A percentile compares a stretch with the other conserved stretches of the same genome.
phyloP scores from a whole-genome alignment of 768 basidiomycete genomes.

The Amanita muscaria region DNA sequence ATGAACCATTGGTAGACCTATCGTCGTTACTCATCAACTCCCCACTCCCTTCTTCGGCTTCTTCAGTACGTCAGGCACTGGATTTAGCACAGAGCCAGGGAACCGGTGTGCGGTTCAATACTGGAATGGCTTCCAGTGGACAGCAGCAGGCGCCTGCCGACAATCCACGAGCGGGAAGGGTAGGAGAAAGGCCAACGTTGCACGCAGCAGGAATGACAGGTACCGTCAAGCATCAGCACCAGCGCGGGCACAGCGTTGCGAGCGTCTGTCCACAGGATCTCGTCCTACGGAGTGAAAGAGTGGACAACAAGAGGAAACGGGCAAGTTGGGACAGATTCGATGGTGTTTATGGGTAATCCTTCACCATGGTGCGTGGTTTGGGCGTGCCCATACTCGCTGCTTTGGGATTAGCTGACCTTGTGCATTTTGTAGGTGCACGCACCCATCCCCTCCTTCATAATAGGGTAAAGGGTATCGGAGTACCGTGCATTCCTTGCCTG shows the following conservation, averaged over 20 bases:
- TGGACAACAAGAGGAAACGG: slow-evolving; percentile 30
- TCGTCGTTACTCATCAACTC: not conserved
- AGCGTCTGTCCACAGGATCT: slow-evolving; percentile 30
- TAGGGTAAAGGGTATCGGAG: slow-evolving; percentile 6
- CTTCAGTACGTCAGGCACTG: slow-evolving; percentile 23
- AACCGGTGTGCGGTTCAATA: slow-evolving; percentile 10
- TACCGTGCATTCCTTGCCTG: not conserved
- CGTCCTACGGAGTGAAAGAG: slow-evolving; percentile 17
- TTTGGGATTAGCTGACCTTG: not conserved
- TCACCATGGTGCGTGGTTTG: slow-evolving; percentile 2
- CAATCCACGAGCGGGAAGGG: not conserved
- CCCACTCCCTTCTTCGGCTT: slow-evolving; percentile 1
- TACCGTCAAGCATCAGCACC: slow-evolving; percentile 16
- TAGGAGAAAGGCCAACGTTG: not conserved
- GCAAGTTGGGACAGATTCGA: slow-evolving; percentile 31
- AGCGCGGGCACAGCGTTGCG: slow-evolving; percentile 29
- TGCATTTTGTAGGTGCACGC: not conserved
- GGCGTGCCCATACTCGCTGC: slow-evolving; percentile 1
- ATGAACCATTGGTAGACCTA: slow-evolving; percentile 6
- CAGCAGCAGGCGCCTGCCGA: slow-evolving; percentile 1
- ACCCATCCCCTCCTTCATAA: not conserved
- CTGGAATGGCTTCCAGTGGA: slow-evolving; percentile 4
- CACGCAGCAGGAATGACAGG: not conserved
- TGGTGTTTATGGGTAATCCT: slow-evolving; percentile 7
- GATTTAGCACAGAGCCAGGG: slow-evolving; percentile 24